These are phyloP conservation scores for Chrysosporium keratinophilum DNA, from an alignment of 2,329 filamentous ascomycete genomes.

Conservation along the genomic window DNA sequence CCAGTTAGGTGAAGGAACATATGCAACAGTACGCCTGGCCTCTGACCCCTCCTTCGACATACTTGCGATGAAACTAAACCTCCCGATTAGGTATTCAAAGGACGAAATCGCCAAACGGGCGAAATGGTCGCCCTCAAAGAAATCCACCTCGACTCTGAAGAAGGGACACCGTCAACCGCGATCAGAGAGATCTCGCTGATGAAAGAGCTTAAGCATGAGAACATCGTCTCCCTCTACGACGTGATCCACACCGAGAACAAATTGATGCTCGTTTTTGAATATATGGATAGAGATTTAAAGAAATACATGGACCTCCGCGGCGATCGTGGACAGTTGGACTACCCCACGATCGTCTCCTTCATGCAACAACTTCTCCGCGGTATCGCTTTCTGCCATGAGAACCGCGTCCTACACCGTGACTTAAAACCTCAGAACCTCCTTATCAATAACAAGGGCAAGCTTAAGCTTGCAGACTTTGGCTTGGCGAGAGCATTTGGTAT, in stretches of 20 bases:
- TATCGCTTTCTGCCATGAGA: slow-evolving; percentile 96
- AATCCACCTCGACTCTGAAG: slow-evolving; percentile 96
- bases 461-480: slow-evolving; percentile 92
- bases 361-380: slow-evolving; percentile 96
- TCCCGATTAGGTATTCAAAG: slow-evolving; percentile 76
- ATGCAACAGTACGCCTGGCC: slow-evolving; percentile 66
- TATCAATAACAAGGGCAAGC: slow-evolving; percentile 79
- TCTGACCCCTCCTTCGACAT: slow-evolving; percentile 5
- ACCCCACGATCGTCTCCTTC: slow-evolving; percentile 90
- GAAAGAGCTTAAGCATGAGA: slow-evolving; percentile 99
- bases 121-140: slow-evolving; percentile 96
- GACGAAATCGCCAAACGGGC: slow-evolving; percentile 90
- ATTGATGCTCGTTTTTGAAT: slow-evolving; percentile 98
- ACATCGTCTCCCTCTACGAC: slow-evolving; percentile 94
- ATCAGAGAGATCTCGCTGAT: slow-evolving; percentile 98
- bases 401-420: slow-evolving; percentile 88
- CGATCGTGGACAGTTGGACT: slow-evolving; percentile 79
- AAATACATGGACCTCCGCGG: slow-evolving; percentile 96
- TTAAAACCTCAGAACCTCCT: slow-evolving; percentile 93
- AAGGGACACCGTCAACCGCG: slow-evolving; percentile 91
- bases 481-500: slow-evolving; percentile 91
- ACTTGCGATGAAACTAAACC: background rate
- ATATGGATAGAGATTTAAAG: slow-evolving; percentile 97
- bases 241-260: slow-evolving; percentile 99
- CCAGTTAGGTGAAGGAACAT: slow-evolving; percentile 87